Evolutionary conservation across 805 yeast species (phyloP).

Genomic region (Lachancea waltii): DNA sequence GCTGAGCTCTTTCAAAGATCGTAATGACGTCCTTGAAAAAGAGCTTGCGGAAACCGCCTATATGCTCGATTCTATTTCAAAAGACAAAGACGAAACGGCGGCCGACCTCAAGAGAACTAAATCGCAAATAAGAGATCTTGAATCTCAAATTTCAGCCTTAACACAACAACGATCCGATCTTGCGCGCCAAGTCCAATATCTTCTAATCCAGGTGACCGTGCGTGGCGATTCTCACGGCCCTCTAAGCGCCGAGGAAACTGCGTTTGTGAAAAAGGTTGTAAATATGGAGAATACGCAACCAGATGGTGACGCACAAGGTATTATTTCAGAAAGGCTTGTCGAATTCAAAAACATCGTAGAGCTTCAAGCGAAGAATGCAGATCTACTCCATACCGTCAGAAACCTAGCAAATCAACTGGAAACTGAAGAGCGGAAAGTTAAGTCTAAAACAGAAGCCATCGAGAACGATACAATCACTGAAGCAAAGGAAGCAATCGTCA

Average conservation of each 20-base stretch:
- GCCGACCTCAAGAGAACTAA: constrained; percentile 19
- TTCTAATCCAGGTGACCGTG: constrained; percentile 60
- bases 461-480: constrained; percentile 49
- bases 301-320: constrained; percentile 60
- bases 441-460: constrained; percentile 7
- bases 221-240: constrained; percentile 53
- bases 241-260: constrained; percentile 56
- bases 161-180: constrained; percentile 61
- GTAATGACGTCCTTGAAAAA: constrained; percentile 49
- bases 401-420: constrained; percentile 69
- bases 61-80: constrained; percentile 46
- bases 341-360: constrained; percentile 62
- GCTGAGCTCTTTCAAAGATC: constrained; percentile 57
- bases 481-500: constrained; percentile 62
- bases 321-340: constrained; percentile 69
- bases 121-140: constrained; percentile 27
- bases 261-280: constrained; percentile 50
- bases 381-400: constrained; percentile 61
- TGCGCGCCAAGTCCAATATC: constrained; percentile 73
- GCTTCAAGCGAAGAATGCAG: constrained; percentile 67
- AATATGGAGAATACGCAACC: constrained; percentile 28
- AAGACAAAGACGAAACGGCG: constrained; percentile 40
- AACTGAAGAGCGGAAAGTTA: constrained; percentile 43
- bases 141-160: constrained; percentile 37
- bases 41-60: constrained; percentile 50